Base-by-base conservation (phyloP, 768 basidiomycete species). In the Lentinus tigrinus region DNA sequence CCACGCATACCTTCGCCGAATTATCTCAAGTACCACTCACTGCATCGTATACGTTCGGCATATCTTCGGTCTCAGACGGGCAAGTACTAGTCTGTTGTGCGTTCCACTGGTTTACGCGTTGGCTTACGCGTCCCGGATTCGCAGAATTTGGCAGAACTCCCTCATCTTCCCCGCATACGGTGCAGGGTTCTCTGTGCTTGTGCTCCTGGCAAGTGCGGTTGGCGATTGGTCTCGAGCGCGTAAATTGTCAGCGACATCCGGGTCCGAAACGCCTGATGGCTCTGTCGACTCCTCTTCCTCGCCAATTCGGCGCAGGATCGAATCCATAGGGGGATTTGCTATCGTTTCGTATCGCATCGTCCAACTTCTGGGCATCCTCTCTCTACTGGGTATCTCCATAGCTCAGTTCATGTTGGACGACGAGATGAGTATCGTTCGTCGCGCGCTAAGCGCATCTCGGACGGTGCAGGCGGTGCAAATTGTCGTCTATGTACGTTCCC, bases 271-370 rank as follows among this genome's bases (percentile, higher is more conserved):
- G n/a, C 19, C 6, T n/a, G 2, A 8, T 6, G 3, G 7, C 21
- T 6, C 16, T 8, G 39, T 8, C 9, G n/a, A n/a, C n/a, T 11
- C n/a, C 13, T 4, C 11, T 4, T 23, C 13, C 44, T 46, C 44
- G 19, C 23, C 13, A 13, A 21, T 46, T 9, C 44, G 44, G 19
- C 17, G 23, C 19, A 46, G 24, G 19, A n/a, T 46, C 17, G 44
- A 46, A 6, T 21, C 24, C n/a, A 23, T 74, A n/a, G 69, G 72
- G 27, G 74, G 74, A 14, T 53, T 67, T 19, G 70, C 63, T 3
- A 70, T 77, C 24, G 76, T 75, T 62, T 55, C 51, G 7, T 68
- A 73, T 54, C 72, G 74, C 38, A 37, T 73, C 16, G 37, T 72
- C 0, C 64, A 76, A 42, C 59, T 73, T 2, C 47, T 73, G 0